Base-by-base conservation (phyloP, 2,329 filamentous ascomycete species). In the Chaetoscypha palmicola region DNA sequence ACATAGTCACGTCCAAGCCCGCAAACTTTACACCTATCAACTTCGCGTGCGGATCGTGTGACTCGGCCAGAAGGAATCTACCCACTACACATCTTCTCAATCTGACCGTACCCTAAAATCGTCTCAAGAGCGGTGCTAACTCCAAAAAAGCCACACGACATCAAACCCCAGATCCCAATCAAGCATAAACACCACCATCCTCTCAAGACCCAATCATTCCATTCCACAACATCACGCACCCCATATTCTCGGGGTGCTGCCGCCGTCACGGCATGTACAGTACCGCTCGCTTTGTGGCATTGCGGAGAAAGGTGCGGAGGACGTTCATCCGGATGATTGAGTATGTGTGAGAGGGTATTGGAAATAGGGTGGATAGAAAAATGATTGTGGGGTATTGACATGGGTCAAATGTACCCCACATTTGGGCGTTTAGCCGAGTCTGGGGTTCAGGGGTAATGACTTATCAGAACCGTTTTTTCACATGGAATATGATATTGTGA, bases 391-490 rank as follows among this genome's bases (percentile, higher is more conserved):
- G 37, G n/a, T 30, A 16, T 26, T 10, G 17, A 30, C 20, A 24
- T 17, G n/a, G 24, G 26, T n/a, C 11, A 9, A 16, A 32, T 44
- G 41, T 38, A 44, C 41, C 41, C 41, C 41, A 44, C 41, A 44
- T 21, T 32, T 17, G 33, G 16, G 21, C 11, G 14, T 22, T 31
- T 22, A 19, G 41, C 24, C 32, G 34, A 37, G 8, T 11, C 8
- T 34, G 10, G 16, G 16, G n/a, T 11, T 37, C 21, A 23, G 5
- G 32, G 32, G n/a, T 17, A 16, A 17, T 4, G 16, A 3, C n/a
- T 34, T 34, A 16, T n/a, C n/a, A n/a, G n/a, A n/a, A n/a, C n/a
- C n/a, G n/a, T n/a, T n/a, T n/a, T n/a, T n/a, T n/a, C n/a, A n/a
- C n/a, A n/a, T n/a, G n/a, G n/a, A n/a, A n/a, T n/a, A n/a, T n/a